phyloP scores from a whole-genome alignment of 106 monocot genomes.

The Dioscorea zingiberensis region DNA sequence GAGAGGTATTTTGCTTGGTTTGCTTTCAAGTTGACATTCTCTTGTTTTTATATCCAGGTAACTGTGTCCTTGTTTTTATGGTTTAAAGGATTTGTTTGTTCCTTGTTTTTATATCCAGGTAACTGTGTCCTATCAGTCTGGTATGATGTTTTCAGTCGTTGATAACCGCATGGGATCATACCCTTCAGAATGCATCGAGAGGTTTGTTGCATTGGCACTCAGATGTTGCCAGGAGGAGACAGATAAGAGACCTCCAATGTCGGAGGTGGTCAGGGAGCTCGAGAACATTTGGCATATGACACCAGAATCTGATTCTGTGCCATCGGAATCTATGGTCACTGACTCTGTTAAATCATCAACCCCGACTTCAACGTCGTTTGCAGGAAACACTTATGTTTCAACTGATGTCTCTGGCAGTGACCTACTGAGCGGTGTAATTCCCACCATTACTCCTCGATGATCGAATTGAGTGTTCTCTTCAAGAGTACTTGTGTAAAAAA shows the following conservation, averaged over 20 bases:
- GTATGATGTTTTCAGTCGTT: constrained; percentile 53
- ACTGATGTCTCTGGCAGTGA: constrained; percentile 62
- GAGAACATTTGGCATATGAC: constrained; percentile 65
- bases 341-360: constrained; percentile 10
- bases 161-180: constrained; percentile 78
- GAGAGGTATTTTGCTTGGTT: constrained; percentile 50
- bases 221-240: constrained; percentile 84
- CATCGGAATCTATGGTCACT: constrained; percentile 21
- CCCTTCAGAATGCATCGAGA: constrained; percentile 69
- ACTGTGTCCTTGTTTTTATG: no score
- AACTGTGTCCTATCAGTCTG: constrained; percentile 48
- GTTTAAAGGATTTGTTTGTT: no score
- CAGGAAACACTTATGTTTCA: constrained; percentile 19
- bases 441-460: constrained; percentile 60
- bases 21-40: no score
- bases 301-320: constrained; percentile 30
- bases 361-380: constrained; percentile 25
- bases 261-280: constrained; percentile 79
- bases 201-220: constrained; percentile 62
- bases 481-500: no score
- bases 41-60: no score
- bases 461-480: not conserved
- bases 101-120: constrained; percentile 32
- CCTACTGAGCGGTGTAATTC: constrained; percentile 53
- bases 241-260: constrained; percentile 79